Evolutionary conservation across 1,284 basidiomycete genomes (phyloP), one percentile per base, ranked within the genome.

Genomic region (Cerrena zonata): DNA sequence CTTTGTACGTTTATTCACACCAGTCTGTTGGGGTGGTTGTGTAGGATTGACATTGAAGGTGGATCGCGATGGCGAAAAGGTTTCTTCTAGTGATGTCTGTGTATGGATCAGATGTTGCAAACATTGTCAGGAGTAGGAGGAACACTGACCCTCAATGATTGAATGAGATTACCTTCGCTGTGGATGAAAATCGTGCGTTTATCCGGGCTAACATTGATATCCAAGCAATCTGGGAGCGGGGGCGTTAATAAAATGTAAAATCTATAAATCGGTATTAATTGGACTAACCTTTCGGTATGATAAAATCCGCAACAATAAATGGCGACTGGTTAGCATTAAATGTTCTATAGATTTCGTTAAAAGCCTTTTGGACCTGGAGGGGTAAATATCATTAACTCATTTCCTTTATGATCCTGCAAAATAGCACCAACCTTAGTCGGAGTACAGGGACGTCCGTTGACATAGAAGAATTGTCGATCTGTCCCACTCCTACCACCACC

Each of bases 171-270:
- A 3, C 76, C 76, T 65, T 99, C 96, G 64, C 86, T 86, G 62
- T 98, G 94, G 10, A 99, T 66, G 49, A 97, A 86, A 34, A 99
- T 89, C 0, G 92, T 96, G 4, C 96, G 80, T 65, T 99, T 99
- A 70, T 99, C 96, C 0, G 96, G 95, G 58, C 86, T 93, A 54
- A 99, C 90, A 60, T 99, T 99, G 64, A 99, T 85, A 63, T 99
- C 96, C 61, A 89, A 93, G 1, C 84, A 77, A 54, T 89, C 91
- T 92, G 50, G 2, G 27, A n/a, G n/a, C 30, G 30, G 4, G 24
- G 47, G 15, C 15, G 18, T 25, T n/a, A 7, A 7, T 34, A 7
- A 34, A 7, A 34, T 34, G 30, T 15, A 15, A 15, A 7, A 34
- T 7, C 7, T 15, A 15, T 34, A 15, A 7, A 15, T 34, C 7